phyloP scores from a whole-genome alignment of 176 grass and related monocot species.

The Oryza nivara region DNA sequence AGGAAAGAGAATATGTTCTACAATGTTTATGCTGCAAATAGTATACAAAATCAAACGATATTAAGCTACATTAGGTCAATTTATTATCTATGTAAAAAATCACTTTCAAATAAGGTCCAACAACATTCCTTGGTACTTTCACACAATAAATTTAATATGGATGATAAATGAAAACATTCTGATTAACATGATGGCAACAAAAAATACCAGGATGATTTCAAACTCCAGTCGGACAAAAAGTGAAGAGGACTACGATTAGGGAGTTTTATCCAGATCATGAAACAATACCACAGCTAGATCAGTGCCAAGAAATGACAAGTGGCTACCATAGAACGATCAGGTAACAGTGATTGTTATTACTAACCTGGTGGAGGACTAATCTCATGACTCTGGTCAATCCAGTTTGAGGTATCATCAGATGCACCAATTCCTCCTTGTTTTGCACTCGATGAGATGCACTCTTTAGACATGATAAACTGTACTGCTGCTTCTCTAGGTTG shows the following conservation, averaged over 20 bases:
- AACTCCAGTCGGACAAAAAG: conserved; percentile 28
- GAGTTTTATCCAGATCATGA: conserved; percentile 10
- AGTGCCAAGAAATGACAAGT: conserved; percentile 20
- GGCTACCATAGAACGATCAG: conserved; percentile 1
- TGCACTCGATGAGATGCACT: conserved; percentile 40
- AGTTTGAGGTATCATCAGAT: conserved; percentile 47
- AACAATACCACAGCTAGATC: conserved; percentile 21
- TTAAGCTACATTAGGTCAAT: background rate
- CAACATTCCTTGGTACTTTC: conserved; percentile 1
- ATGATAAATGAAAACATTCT: background rate
- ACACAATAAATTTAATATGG: conserved; percentile 20
- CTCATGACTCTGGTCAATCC: conserved; percentile 41
- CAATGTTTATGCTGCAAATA: background rate
- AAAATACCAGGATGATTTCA: conserved; percentile 21
- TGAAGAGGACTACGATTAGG: conserved; percentile 18
- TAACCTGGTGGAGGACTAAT: conserved; percentile 64
- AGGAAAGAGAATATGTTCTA: background rate
- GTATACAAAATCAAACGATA: background rate
- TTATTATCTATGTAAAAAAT: conserved; percentile 30
- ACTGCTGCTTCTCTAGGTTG: conserved; percentile 79
- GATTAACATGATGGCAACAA: conserved; percentile 2
- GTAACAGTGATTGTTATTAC: conserved; percentile 27
- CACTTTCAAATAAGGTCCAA: conserved; percentile 23
- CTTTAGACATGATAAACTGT: conserved; percentile 68
- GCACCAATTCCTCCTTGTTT: conserved; percentile 56